Conservation (phyloP, 2,329 filamentous ascomycete genomes). For the Fusarium humuli region DNA sequence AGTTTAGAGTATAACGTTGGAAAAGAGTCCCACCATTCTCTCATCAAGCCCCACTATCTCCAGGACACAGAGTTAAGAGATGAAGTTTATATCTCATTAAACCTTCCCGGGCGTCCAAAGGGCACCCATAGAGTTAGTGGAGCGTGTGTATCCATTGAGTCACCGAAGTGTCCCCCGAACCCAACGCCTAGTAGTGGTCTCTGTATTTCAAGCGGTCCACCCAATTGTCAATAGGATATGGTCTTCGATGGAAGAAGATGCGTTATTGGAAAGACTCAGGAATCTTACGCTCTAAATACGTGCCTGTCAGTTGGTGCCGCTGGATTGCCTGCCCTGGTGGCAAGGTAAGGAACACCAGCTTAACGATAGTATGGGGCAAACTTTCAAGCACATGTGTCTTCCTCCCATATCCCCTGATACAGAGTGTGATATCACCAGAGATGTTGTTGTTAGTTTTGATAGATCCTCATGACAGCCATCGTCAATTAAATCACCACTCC, state of each 20-base stretch:
- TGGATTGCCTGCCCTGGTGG: neutral
- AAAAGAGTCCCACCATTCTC: too few relatives aligned
- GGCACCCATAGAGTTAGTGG: neutral
- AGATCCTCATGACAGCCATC: neutral
- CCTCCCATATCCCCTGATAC: too few relatives aligned
- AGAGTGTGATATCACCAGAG: too few relatives aligned
- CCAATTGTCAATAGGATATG: too few relatives aligned
- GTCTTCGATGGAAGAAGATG: too few relatives aligned
- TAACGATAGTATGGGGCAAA: too few relatives aligned
- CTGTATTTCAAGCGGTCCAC: neutral
- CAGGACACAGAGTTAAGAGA: too few relatives aligned
- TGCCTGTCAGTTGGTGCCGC: neutral
- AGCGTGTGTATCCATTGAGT: neutral
- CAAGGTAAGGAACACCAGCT: fast-evolving
- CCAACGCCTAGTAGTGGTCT: neutral
- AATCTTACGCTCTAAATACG: too few relatives aligned
- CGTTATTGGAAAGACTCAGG: too few relatives aligned
- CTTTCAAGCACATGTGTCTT: neutral
- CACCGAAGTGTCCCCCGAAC: neutral
- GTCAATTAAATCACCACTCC: neutral
- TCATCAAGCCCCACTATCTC: too few relatives aligned
- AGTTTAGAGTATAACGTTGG: too few relatives aligned
- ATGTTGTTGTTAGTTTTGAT: neutral
- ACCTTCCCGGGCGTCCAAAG: neutral
- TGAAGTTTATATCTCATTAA: too few relatives aligned